These are phyloP conservation scores for Dactylellina sp. DNA, from an alignment of 2,329 filamentous ascomycete species.

Conservation along the genomic window DNA sequence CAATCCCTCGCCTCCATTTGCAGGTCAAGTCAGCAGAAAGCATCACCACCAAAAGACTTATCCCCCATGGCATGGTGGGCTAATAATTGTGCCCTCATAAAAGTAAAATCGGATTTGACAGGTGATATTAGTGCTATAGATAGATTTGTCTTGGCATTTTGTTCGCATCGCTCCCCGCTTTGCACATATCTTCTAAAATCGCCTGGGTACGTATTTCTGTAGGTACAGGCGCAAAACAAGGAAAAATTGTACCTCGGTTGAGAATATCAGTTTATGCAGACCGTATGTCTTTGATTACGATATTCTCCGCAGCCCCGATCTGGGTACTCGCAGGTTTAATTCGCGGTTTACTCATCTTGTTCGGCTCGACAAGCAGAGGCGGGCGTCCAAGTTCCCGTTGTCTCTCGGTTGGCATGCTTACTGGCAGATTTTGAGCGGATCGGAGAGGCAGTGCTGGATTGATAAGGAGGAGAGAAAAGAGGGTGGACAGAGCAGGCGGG, in stretches of 20 bases:
- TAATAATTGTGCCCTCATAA: background rate
- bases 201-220: background rate
- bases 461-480: conserved; percentile 3
- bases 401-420: conserved; percentile 22
- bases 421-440: background rate
- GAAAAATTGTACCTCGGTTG: background rate
- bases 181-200: background rate
- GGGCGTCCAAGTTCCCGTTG: conserved; percentile 19
- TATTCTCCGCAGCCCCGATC: background rate
- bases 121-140: conserved; percentile 9
- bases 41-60: background rate
- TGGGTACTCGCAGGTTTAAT: background rate
- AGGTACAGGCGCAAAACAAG: background rate
- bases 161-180: too few species aligned
- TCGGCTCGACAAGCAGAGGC: conserved; percentile 5
- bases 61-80: background rate
- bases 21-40: conserved; percentile 6
- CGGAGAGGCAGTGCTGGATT: conserved; percentile 12
- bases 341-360: conserved; percentile 20
- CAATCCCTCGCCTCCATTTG: background rate
- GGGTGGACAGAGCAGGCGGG: background rate
- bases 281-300: background rate
- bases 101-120: background rate
- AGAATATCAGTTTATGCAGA: conserved; percentile 1
- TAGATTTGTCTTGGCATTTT: background rate